Percentiles rank a stretch among this genome's conserved stretches.
Conservation (phyloP, 202 grass and related monocot species). For the Thinopyrum obtusiflorum region DNA sequence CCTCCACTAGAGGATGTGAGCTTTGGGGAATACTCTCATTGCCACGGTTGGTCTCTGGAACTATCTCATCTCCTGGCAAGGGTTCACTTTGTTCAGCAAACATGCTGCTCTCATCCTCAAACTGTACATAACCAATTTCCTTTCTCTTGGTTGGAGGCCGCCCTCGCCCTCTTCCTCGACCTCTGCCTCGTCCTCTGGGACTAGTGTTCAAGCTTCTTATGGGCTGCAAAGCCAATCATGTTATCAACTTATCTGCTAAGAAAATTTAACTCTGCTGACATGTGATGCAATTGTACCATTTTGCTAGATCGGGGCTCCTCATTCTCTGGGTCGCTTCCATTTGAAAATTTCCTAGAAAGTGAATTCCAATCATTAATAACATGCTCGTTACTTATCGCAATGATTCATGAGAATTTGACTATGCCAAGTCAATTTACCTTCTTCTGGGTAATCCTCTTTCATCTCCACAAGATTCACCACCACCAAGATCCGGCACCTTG, state of each 20-base stretch:
- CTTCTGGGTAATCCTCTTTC: constrained; percentile 81
- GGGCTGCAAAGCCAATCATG: constrained; percentile 34
- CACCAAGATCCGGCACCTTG: constrained; percentile 93
- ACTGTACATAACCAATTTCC: constrained; percentile 69
- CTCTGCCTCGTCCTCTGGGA: constrained; percentile 78
- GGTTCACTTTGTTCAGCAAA: constrained; percentile 63
- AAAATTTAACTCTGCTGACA: neutral
- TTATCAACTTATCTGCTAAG: neutral
- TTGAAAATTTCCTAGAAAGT: constrained; percentile 69
- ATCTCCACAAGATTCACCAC: constrained; percentile 71
- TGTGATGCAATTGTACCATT: constrained; percentile 46
- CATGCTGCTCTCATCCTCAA: constrained; percentile 79
- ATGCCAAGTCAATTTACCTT: constrained; percentile 53
- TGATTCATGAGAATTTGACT: neutral
- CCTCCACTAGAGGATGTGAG: constrained; percentile 29
- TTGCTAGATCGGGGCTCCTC: constrained; percentile 76
- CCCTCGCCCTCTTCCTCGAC: constrained; percentile 81
- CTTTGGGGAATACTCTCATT: constrained; percentile 48
- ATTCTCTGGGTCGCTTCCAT: constrained; percentile 60
- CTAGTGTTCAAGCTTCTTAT: constrained; percentile 65
- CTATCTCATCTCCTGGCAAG: constrained; percentile 38
- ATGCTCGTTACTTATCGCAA: neutral
- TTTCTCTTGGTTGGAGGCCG: constrained; percentile 76
- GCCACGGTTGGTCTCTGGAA: constrained; percentile 48
- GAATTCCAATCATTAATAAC: constrained; percentile 34